A percentile compares a stretch with the other conserved stretches of the same genome.
Conservation (phyloP, 257 asterid genomes). For the Salvia rosmarinus region DNA sequence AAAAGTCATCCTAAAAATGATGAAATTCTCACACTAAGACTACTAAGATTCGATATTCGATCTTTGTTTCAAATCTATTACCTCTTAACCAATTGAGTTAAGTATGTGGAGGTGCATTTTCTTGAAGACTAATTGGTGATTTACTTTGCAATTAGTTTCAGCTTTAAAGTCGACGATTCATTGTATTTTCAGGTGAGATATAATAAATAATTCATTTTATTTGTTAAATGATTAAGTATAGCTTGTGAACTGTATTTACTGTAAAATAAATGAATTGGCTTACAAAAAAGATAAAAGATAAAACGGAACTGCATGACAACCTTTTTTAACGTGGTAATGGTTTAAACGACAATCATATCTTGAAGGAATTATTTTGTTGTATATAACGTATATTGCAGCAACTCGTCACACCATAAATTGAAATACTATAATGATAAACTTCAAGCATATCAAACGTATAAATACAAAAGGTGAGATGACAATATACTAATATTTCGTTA, state of each 20-base stretch:
- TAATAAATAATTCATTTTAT: background rate
- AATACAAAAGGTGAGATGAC: no score
- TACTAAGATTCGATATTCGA: background rate
- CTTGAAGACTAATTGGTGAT: background rate
- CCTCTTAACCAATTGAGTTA: no score
- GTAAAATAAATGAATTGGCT: background rate
- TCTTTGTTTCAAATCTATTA: background rate
- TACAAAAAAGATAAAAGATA: background rate
- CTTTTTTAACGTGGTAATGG: background rate
- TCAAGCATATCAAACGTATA: no score
- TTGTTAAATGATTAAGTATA: background rate
- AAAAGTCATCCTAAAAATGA: no score
- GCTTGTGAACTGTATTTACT: conserved; percentile 20
- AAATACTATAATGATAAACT: background rate
- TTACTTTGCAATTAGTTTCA: conserved; percentile 10
- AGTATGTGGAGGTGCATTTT: no score
- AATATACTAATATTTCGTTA: background rate
- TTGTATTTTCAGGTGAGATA: background rate
- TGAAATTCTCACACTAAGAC: no score
- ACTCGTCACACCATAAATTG: background rate
- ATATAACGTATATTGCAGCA: background rate
- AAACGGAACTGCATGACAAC: background rate
- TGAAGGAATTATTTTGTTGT: background rate
- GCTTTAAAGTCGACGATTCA: conserved; percentile 24
- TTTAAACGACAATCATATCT: background rate